Evolutionary conservation across 352 stramenopile genomes (phyloP).

Genomic region (Globisporangium solare): DNA sequence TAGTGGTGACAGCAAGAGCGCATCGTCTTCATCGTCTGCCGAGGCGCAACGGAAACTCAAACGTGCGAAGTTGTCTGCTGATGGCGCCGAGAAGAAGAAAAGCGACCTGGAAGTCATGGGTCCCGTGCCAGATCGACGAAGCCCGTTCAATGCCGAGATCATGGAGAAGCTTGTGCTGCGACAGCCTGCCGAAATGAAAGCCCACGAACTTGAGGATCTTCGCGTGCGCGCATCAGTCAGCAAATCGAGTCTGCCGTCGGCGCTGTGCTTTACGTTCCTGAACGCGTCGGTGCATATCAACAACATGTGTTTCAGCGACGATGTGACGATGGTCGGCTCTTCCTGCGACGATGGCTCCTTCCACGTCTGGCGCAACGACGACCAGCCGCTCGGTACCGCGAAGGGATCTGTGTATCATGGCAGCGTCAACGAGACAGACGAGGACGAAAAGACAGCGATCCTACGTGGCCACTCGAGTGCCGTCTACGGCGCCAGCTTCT

Average conservation of each 20-base stretch:
- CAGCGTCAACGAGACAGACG: slow-evolving; percentile 39
- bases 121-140: slow-evolving; percentile 64
- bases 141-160: slow-evolving; percentile 62
- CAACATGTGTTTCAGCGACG: slow-evolving; percentile 79
- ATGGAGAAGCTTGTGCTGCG: slow-evolving; percentile 80
- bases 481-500: slow-evolving; percentile 85
- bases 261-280: slow-evolving; percentile 73
- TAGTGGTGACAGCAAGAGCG: slow-evolving; percentile 14
- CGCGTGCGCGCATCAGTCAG: slow-evolving; percentile 45
- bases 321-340: slow-evolving; percentile 70
- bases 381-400: slow-evolving; percentile 64
- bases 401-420: slow-evolving; percentile 58
- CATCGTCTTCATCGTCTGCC: neutral
- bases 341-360: slow-evolving; percentile 72
- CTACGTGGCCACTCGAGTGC: slow-evolving; percentile 70
- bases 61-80: slow-evolving; percentile 36
- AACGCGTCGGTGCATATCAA: slow-evolving; percentile 78
- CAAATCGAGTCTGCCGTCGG: slow-evolving; percentile 51
- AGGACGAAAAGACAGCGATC: slow-evolving; percentile 66
- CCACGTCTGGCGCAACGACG: slow-evolving; percentile 80
- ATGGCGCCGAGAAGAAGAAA: slow-evolving; percentile 39
- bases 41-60: slow-evolving; percentile 62
- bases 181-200: slow-evolving; percentile 58
- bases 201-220: slow-evolving; percentile 60
- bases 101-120: slow-evolving; percentile 49